Base-by-base conservation (phyloP, 1,284 basidiomycete species). In the Cryptococcus deneoformans region DNA sequence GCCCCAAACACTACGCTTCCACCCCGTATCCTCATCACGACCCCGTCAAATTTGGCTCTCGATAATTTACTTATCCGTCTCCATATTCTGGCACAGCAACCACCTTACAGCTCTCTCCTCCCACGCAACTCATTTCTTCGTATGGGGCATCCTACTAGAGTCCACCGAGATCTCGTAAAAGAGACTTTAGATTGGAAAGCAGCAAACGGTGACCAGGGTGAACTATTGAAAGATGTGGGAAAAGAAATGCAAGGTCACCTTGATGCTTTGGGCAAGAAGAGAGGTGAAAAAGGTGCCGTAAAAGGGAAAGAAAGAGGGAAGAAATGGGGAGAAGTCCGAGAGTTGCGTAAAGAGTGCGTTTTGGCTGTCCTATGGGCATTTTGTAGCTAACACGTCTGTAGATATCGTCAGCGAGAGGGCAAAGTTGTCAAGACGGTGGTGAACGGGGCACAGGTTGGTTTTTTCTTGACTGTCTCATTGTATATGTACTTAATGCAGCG, bases 121-220 rank as follows among this genome's bases (percentile, higher is more conserved):
- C 73, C 77, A 1, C 67, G 72, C 34, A 61, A 72, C 50, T 64
- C 77, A 47, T 72, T 92, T 6, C 90, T 92, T 1, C 84, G 93
- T 11, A 82, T 96, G 8, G 92, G 92, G 0, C 93, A 99, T 73
- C 95, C 95, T 0, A 95, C 96, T 0, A 84, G 95, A 11, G 88
- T 99, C 0, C 87, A 96, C 79, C 82, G 86, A 78, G 86, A 75
- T 14, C 82, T 97, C 3, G 78, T 92, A 10, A 82, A 85, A 5
- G 82, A 87, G 0, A 98, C 95, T 0, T 80, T 98, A n/a, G 95
- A 99, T 70, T 87, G 87, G 20, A 88, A 93, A 68, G 87, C 90
- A 0, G 82, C 84, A 4, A 81, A 86, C 52, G 89, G 88, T 35
- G 91, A 94, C 58, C 69, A 87, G 80, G 89, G 89, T 3, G 86